Base-by-base conservation (phyloP, 192 early-diverging fungal species). In the Gryganskiella cystojenkinii region DNA sequence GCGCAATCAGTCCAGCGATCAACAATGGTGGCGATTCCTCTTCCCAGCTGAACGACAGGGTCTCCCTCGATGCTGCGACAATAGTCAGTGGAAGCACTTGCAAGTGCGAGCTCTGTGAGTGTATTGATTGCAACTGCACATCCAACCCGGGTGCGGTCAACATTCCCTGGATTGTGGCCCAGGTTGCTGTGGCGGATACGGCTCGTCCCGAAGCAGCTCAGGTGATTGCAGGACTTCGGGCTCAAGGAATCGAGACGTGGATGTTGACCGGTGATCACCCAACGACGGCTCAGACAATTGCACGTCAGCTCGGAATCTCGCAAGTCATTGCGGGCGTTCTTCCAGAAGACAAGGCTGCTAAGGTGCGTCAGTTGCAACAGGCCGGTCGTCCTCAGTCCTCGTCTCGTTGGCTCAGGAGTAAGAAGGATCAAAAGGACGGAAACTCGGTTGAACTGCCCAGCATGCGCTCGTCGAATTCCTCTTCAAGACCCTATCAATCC, bases 251-350 rank as follows among this genome's bases (percentile, higher is more conserved):
- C 20, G 83, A 90, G 45, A 90, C 92, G 7, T 90, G 90, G 86
- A 93, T 95, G 90, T 66, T 94, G 54, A 93, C 94, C 0, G 94
- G 94, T 28, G 94, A 95, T 70, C 85, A 89, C 76, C 79, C 63
- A 0, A 70, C 71, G 7, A 91, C 92, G 3, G 94, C 90, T 0
- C 59, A 80, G 42, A 87, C 86, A 0, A 88, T 93, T 27, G 93
- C 88, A 15, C 54, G 56, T 33, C 71, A 84, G 70, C 55, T 95
- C 15, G 94, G 94, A 0, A 93, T 95, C 47, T 67, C 64, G 13
- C 75, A 86, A 22, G 82, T 94, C 6, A 69, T 92, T 33, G 87
- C 91, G 0, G 85, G 87, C 3, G 91, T 93, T n/a, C 78, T 90
- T 42, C 94, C 94, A 0, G 87, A 85, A 49, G 86, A 92, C 53